Evolutionary conservation across 805 yeast species (phyloP).

Genomic region (Ogataea saltuana): DNA sequence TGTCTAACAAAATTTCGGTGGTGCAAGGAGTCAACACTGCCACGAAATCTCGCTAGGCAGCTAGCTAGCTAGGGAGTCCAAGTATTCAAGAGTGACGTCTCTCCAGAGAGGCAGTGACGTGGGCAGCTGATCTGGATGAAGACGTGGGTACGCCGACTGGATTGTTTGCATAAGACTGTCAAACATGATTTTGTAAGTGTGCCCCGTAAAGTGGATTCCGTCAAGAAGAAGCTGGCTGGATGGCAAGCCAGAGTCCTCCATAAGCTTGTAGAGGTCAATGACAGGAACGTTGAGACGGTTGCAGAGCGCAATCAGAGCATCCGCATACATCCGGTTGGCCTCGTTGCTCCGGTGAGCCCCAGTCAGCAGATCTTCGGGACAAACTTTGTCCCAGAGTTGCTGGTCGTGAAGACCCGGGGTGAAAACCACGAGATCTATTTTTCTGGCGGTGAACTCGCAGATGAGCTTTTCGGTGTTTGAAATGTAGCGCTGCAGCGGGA

Average conservation of each 20-base stretch:
- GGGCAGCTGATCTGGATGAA: conserved; percentile 21
- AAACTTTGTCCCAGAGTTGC: conserved; percentile 39
- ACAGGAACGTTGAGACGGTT: conserved; percentile 50
- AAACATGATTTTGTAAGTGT: conserved; percentile 39
- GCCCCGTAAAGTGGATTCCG: conserved; percentile 45
- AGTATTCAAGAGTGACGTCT: conserved; percentile 16
- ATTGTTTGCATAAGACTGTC: conserved; percentile 36
- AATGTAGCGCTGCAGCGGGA: conserved; percentile 50
- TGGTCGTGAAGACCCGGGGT: conserved; percentile 62
- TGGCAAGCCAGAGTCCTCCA: conserved; percentile 34
- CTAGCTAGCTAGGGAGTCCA: no score
- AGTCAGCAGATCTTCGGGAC: conserved; percentile 37
- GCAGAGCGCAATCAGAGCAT: conserved; percentile 50
- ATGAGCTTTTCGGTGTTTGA: conserved; percentile 50
- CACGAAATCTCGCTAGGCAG: no score
- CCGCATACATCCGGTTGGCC: conserved; percentile 49
- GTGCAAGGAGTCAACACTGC: no score
- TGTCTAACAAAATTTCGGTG: no score
- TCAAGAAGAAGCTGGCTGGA: conserved; percentile 35
- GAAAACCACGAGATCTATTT: conserved; percentile 55
- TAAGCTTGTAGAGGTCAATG: conserved; percentile 51
- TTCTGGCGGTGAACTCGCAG: conserved; percentile 38
- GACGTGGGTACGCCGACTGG: conserved; percentile 34
- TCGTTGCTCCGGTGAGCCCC: conserved; percentile 50
- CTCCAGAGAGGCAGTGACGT: conserved; percentile 28